phyloP scores from a whole-genome alignment of 1,284 basidiomycete genomes.

The Sanghuangporus baumii region DNA sequence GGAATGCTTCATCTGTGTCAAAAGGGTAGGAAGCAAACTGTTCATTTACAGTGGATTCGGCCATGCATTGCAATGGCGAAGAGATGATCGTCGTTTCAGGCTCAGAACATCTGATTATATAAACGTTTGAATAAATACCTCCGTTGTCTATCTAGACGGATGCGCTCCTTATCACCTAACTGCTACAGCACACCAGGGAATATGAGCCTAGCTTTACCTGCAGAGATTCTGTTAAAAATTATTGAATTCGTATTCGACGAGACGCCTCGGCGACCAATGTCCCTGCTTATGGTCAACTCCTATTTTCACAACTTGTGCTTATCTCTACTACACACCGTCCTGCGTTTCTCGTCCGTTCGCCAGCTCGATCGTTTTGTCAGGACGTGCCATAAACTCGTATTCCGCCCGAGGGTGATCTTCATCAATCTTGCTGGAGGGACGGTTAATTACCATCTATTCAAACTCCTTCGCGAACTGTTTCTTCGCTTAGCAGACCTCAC shows the following conservation, averaged over 20 bases:
- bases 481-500: constrained; percentile 19
- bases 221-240: constrained; percentile 19
- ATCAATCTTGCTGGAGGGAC: constrained; percentile 29
- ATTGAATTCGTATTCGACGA: constrained; percentile 23
- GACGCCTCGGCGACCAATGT: constrained; percentile 19
- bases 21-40: constrained; percentile 13
- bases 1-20: constrained; percentile 14
- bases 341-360: constrained; percentile 27
- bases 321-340: constrained; percentile 28
- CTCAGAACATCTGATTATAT: too few species aligned
- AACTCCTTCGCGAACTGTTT: constrained; percentile 25
- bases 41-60: background rate
- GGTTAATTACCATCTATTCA: constrained; percentile 28
- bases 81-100: too few species aligned
- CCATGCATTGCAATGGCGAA: background rate
- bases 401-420: constrained; percentile 24
- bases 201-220: background rate
- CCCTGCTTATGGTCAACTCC: constrained; percentile 26
- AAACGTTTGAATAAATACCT: too few species aligned
- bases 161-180: background rate
- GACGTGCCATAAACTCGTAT: constrained; percentile 20
- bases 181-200: background rate
- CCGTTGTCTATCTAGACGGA: too few species aligned
- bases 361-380: constrained; percentile 29
- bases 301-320: constrained; percentile 20